Conservation (phyloP, 1,139 yeast species). For the Wickerhamomyces sp. region DNA sequence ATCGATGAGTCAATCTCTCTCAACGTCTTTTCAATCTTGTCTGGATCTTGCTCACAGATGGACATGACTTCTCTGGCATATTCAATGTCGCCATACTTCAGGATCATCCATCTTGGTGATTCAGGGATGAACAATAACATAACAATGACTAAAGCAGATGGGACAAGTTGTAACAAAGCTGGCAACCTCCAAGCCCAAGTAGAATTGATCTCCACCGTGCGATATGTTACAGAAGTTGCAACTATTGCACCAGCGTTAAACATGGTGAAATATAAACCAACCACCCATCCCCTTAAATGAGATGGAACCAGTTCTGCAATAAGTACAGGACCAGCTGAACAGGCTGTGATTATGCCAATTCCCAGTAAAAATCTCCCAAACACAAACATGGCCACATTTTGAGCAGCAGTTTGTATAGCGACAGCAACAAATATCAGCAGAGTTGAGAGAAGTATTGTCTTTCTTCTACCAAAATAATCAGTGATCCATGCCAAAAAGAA, state of each 20-base stretch:
- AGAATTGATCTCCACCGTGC: conserved; percentile 32
- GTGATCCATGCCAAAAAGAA: conserved; percentile 7
- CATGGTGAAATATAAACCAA: conserved; percentile 39
- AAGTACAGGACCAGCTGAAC: conserved; percentile 37
- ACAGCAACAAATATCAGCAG: conserved; percentile 32
- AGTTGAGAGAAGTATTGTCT: conserved; percentile 29
- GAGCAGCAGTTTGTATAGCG: conserved; percentile 40
- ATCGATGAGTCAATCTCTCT: conserved; percentile 28
- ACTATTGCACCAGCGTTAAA: conserved; percentile 41
- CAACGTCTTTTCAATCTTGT: neutral
- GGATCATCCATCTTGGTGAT: conserved; percentile 42
- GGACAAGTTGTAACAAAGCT: conserved; percentile 33
- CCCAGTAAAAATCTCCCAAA: conserved; percentile 38
- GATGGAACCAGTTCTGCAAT: conserved; percentile 40
- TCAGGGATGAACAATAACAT: conserved; percentile 38
- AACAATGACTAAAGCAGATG: conserved; percentile 29
- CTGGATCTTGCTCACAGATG: conserved; percentile 21
- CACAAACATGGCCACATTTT: conserved; percentile 36
- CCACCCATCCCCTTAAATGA: conserved; percentile 32
- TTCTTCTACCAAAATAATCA: conserved; percentile 35
- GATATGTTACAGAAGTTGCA: conserved; percentile 44
- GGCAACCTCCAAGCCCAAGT: conserved; percentile 42
- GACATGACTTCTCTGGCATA: conserved; percentile 27
- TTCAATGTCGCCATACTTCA: conserved; percentile 34
- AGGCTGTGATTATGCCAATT: conserved; percentile 32